Conservation (phyloP, 2,329 filamentous ascomycete genomes). For the Pseudogymnoascus sp. region DNA sequence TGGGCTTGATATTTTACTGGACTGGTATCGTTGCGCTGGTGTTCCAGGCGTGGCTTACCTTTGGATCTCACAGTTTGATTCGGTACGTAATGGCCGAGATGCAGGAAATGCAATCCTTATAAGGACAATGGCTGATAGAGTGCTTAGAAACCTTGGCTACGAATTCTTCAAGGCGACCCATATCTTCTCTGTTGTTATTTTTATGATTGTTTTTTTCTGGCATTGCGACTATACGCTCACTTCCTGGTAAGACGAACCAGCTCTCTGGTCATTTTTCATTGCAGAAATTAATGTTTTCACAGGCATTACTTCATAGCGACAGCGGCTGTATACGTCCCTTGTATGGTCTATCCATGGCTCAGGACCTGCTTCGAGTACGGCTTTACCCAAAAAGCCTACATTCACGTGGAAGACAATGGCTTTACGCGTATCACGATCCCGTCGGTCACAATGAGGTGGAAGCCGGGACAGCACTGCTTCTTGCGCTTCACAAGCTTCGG, state of each 20-base stretch:
- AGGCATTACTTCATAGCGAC: constrained; percentile 55
- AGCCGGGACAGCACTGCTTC: constrained; percentile 55
- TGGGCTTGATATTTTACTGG: constrained; percentile 39
- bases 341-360: constrained; percentile 37
- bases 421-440: constrained; percentile 38
- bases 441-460: constrained; percentile 29
- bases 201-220: constrained; percentile 52
- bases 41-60: constrained; percentile 46
- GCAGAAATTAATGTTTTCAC: not conserved
- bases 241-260: constrained; percentile 36
- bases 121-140: not conserved
- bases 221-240: constrained; percentile 49
- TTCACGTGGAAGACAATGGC: constrained; percentile 34
- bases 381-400: constrained; percentile 34
- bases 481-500: constrained; percentile 22
- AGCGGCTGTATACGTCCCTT: constrained; percentile 42
- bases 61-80: constrained; percentile 43
- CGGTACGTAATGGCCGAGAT: constrained; percentile 30
- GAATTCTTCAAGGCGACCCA: constrained; percentile 55
- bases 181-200: constrained; percentile 42
- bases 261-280: not conserved
- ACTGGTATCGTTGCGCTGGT: constrained; percentile 48
- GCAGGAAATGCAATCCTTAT: not conserved
- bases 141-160: constrained; percentile 43
- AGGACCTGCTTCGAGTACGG: constrained; percentile 44